A percentile compares a stretch with the other conserved stretches of the same genome.
Conservation (phyloP, 2,329 filamentous ascomycete genomes). For the Aurifilum marmelostoma region DNA sequence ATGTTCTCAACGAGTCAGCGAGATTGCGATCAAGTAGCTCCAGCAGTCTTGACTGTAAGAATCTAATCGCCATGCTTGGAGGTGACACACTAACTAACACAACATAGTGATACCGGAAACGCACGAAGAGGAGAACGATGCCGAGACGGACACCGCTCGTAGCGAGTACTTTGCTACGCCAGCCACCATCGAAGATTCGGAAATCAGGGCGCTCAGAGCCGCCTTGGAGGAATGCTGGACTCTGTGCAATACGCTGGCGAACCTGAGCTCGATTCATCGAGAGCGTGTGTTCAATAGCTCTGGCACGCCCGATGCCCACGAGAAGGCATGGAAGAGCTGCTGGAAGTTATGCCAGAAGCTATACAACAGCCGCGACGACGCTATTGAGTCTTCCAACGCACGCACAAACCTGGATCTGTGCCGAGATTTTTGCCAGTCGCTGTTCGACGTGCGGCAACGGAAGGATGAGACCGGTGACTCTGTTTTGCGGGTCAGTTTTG, state of each 20-base stretch:
- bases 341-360: slow-evolving; percentile 91
- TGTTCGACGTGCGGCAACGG: slow-evolving; percentile 83
- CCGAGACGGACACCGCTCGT: slow-evolving; percentile 58
- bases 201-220: slow-evolving; percentile 70
- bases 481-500: slow-evolving; percentile 87
- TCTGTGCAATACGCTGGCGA: slow-evolving; percentile 86
- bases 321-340: slow-evolving; percentile 90
- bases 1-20: slow-evolving; percentile 62
- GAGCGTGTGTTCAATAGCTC: slow-evolving; percentile 77
- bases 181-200: slow-evolving; percentile 51
- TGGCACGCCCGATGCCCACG: slow-evolving; percentile 75
- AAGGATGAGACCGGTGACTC: slow-evolving; percentile 83
- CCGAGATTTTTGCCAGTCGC: slow-evolving; percentile 86
- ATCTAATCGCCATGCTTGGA: slow-evolving; percentile 15
- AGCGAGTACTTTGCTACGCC: slow-evolving; percentile 49
- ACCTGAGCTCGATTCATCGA: slow-evolving; percentile 80
- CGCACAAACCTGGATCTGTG: slow-evolving; percentile 81
- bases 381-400: slow-evolving; percentile 67
- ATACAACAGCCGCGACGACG: slow-evolving; percentile 78
- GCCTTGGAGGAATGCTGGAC: slow-evolving; percentile 92
- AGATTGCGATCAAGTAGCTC: slow-evolving; percentile 67
- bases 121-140: slow-evolving; percentile 54
- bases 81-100: slow-evolving; percentile 38
- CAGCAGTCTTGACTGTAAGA: slow-evolving; percentile 77
- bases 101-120: slow-evolving; percentile 55